These are phyloP conservation scores for Larix kaempferi DNA, from an alignment of 75 land plant species.

Conservation along the genomic window DNA sequence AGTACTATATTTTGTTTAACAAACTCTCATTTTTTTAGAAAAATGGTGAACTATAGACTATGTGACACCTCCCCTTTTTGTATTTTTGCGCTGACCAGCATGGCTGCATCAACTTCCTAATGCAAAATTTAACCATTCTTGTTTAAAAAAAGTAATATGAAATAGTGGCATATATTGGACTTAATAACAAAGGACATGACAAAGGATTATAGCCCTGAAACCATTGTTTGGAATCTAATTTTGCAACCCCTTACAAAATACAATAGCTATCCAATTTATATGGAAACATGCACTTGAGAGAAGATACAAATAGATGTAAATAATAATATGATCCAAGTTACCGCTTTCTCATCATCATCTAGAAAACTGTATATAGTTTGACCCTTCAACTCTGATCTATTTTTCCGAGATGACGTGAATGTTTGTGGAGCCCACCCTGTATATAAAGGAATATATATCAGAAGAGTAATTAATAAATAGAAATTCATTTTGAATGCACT, in stretches of 20 bases:
- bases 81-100: no score
- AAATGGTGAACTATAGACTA: no score
- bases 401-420: constrained; percentile 79
- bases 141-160: neutral
- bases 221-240: neutral
- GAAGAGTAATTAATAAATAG: neutral
- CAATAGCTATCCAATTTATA: neutral
- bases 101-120: no score
- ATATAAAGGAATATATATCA: neutral
- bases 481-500: neutral
- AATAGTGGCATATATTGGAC: neutral
- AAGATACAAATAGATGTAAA: neutral
- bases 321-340: constrained; percentile 9
- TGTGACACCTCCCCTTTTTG: no score
- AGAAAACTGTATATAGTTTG: constrained; percentile 70
- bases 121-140: no score
- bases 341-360: constrained; percentile 87
- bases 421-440: constrained; percentile 90
- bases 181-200: neutral
- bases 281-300: neutral
- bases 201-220: neutral
- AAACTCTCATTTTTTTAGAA: no score
- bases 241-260: neutral
- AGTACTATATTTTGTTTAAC: no score
- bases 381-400: constrained; percentile 64